Percentiles rank a stretch among this genome's conserved stretches.
Evolutionary conservation across 352 stramenopile genomes (phyloP).

Genomic region (Peronospora farinosa): DNA sequence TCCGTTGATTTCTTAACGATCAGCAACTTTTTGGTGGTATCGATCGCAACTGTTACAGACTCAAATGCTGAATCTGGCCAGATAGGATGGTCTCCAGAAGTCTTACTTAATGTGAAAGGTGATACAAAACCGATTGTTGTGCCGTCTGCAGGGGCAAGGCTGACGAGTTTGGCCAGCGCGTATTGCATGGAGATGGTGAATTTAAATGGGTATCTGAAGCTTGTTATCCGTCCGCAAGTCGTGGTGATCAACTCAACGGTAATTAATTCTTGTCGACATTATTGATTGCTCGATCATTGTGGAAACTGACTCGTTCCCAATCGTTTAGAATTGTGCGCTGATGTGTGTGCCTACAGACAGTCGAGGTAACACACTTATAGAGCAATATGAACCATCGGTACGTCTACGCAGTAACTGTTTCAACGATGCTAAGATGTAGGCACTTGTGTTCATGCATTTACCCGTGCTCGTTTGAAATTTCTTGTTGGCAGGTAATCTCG

Average conservation of each 20-base stretch:
- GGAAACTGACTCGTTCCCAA: constrained; percentile 6
- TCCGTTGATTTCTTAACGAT: constrained; percentile 23
- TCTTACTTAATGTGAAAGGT: constrained; percentile 27
- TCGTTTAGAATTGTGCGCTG: constrained; percentile 18
- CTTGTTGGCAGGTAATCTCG: constrained; percentile 26
- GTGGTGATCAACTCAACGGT: constrained; percentile 62
- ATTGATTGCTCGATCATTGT: background rate
- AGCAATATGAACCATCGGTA: constrained; percentile 17
- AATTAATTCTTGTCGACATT: constrained; percentile 3
- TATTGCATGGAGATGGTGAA: constrained; percentile 39
- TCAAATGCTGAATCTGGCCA: background rate
- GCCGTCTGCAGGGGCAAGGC: constrained; percentile 1
- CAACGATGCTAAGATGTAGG: background rate
- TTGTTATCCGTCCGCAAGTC: constrained; percentile 42
- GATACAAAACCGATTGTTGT: constrained; percentile 33
- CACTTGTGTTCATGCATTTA: constrained; percentile 6
- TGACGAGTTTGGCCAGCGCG: constrained; percentile 19
- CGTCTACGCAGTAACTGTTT: constrained; percentile 1
- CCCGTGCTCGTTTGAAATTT: constrained; percentile 2
- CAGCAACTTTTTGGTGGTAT: constrained; percentile 23
- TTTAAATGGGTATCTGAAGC: constrained; percentile 23
- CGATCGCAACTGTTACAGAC: constrained; percentile 18
- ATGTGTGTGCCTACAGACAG: constrained; percentile 27
- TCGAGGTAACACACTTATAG: constrained; percentile 12
- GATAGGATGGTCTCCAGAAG: constrained; percentile 28